Percentiles rank a stretch among this genome's conserved stretches.
These are phyloP conservation scores for Senna siamea DNA, from an alignment of 306 rosid species.

Conservation along the genomic window DNA sequence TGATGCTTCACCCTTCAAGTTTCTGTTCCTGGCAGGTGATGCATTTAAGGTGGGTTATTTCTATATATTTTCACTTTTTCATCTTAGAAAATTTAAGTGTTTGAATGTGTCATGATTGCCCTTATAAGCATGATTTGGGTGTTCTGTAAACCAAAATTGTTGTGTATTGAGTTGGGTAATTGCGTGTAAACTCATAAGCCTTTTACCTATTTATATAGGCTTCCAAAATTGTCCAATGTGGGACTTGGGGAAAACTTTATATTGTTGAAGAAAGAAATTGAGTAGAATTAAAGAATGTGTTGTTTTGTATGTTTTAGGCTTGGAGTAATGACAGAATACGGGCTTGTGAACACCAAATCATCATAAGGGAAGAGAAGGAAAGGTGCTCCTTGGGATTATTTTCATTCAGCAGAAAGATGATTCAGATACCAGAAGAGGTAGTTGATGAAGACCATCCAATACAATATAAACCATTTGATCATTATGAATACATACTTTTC, in stretches of 20 bases:
- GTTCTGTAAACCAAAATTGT: too few species aligned
- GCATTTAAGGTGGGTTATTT: slow-evolving; percentile 33
- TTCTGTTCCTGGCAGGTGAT: slow-evolving; percentile 45
- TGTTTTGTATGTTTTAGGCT: slow-evolving; percentile 18
- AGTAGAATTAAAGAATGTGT: neutral
- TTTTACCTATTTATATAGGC: too few species aligned
- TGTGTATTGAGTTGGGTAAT: too few species aligned
- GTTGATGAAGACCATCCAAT: slow-evolving; percentile 42
- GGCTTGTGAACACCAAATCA: slow-evolving; percentile 33
- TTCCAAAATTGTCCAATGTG: too few species aligned
- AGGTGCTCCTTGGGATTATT: slow-evolving; percentile 43
- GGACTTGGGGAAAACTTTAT: too few species aligned
- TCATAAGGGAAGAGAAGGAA: slow-evolving; percentile 34
- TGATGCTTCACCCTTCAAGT: slow-evolving; percentile 41
- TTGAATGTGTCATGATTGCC: neutral
- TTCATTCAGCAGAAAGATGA: slow-evolving; percentile 22
- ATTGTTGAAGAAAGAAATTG: too few species aligned
- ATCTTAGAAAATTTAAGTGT: neutral
- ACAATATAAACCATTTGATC: slow-evolving; percentile 40
- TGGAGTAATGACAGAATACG: slow-evolving; percentile 44
- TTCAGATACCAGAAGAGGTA: slow-evolving; percentile 31
- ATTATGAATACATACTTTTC: slow-evolving; percentile 34
- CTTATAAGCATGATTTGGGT: neutral
- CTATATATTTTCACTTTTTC: neutral
- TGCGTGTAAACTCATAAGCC: too few species aligned